phyloP scores from a whole-genome alignment of 2,329 filamentous ascomycete species.

The Talaromyces sp. region DNA sequence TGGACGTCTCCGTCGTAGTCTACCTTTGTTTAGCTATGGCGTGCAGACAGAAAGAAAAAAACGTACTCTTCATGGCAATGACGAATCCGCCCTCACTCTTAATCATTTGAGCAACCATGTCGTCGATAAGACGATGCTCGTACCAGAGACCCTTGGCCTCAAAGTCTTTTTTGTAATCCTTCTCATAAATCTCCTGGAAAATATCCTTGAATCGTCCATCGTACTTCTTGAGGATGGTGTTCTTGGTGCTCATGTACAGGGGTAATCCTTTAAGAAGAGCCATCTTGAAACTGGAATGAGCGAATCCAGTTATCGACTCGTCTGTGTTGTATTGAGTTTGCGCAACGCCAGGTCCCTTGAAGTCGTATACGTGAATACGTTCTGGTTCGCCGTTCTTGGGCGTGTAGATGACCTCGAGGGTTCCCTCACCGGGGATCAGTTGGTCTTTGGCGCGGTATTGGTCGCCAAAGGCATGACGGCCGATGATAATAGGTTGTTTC shows the following conservation, averaged over 20 bases:
- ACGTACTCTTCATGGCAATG: slow-evolving; percentile 96
- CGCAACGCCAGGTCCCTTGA: slow-evolving; percentile 77
- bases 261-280: slow-evolving; percentile 80
- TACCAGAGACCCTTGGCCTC: slow-evolving; percentile 96
- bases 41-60: slow-evolving; percentile 21
- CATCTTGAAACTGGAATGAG: slow-evolving; percentile 94
- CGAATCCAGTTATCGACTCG: slow-evolving; percentile 90
- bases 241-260: slow-evolving; percentile 99
- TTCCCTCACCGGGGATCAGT: slow-evolving; percentile 76
- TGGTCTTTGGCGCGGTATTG: slow-evolving; percentile 96
- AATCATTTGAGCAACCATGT: slow-evolving; percentile 99
- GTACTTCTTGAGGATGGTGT: slow-evolving; percentile 98
- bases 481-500: slow-evolving; percentile 99
- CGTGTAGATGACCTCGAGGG: slow-evolving; percentile 91
- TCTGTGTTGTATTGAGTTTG: slow-evolving; percentile 98
- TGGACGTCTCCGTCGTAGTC: slow-evolving; percentile 99
- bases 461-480: slow-evolving; percentile 95
- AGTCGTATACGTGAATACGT: slow-evolving; percentile 85
- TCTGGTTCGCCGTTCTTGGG: slow-evolving; percentile 72
- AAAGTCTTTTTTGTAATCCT: slow-evolving; percentile 78
- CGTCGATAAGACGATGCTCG: slow-evolving; percentile 97
- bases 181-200: slow-evolving; percentile 94
- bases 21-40: slow-evolving; percentile 35
- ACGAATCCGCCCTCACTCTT: slow-evolving; percentile 96
- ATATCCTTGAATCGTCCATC: slow-evolving; percentile 99